A percentile compares a stretch with the other conserved stretches of the same genome.
phyloP scores from a whole-genome alignment of 192 early-diverging fungal species.

The Thamnidium elegans region DNA sequence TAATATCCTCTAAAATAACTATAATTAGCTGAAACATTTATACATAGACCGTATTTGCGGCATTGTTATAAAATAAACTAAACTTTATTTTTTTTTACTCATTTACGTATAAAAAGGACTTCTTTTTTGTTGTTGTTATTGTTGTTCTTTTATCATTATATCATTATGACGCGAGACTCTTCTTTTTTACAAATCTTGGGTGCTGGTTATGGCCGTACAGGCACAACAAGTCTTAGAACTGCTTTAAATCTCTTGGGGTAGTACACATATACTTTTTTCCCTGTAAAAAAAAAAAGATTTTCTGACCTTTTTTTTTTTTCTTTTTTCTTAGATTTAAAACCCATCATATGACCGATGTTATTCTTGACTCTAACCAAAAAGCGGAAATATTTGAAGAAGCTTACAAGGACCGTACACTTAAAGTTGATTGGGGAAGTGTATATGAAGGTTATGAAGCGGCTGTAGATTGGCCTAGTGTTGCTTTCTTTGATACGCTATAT shows the following conservation, averaged over 20 bases:
- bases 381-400: neutral
- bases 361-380: conserved; percentile 13
- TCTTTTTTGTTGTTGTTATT: too few relatives aligned
- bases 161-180: neutral
- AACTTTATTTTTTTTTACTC: too few relatives aligned
- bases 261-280: too few relatives aligned
- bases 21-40: neutral
- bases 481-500: conserved; percentile 19
- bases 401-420: neutral
- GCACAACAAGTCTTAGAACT: too few relatives aligned
- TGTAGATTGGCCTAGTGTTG: conserved; percentile 18
- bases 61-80: too few relatives aligned
- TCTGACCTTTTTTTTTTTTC: neutral
- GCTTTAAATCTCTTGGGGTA: too few relatives aligned
- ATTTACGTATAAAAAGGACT: too few relatives aligned
- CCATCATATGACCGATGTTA: conserved; percentile 22
- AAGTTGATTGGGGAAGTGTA: conserved; percentile 13
- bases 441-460: conserved; percentile 21
- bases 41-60: too few relatives aligned
- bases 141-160: neutral
- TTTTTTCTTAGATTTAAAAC: conserved; percentile 12
- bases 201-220: too few relatives aligned
- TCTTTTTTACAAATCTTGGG: neutral
- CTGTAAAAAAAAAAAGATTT: neutral
- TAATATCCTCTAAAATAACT: neutral